Percentiles rank a stretch among this genome's conserved stretches.
phyloP scores from a whole-genome alignment of 1,284 basidiomycete species.

The Rhizoctonia solani region DNA sequence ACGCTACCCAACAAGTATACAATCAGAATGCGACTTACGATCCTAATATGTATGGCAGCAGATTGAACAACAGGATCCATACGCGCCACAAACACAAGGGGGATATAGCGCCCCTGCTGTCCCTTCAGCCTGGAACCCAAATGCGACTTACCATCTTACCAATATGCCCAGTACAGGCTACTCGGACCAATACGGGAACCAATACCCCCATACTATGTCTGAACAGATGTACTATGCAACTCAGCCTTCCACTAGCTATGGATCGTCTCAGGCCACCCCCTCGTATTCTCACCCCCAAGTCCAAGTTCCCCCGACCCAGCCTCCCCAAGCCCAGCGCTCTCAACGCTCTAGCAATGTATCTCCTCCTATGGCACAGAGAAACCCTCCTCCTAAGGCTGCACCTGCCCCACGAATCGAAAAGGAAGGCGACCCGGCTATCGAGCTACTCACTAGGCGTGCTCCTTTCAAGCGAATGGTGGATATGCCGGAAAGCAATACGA shows the following conservation, averaged over 20 bases:
- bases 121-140: not conserved
- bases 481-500: conserved; percentile 20
- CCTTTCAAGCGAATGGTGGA: conserved; percentile 23
- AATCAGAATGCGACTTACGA: conserved; percentile 1
- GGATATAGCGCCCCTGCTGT: not conserved
- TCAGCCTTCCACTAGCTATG: too few relatives aligned
- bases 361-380: too few relatives aligned
- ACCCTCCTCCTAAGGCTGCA: too few relatives aligned
- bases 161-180: conserved; percentile 7
- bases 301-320: not conserved
- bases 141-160: not conserved
- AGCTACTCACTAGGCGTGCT: not conserved
- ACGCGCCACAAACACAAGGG: not conserved
- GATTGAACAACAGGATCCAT: conserved; percentile 4
- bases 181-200: not conserved
- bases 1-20: conserved; percentile 2
- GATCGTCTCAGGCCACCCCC: too few relatives aligned
- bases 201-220: not conserved
- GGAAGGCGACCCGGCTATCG: conserved; percentile 10
- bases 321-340: not conserved
- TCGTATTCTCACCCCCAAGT: too few relatives aligned
- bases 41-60: not conserved
- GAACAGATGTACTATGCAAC: not conserved
- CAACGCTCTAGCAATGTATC: too few relatives aligned
- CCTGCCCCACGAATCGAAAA: not conserved